Conservation (phyloP, 768 basidiomycete genomes). For the Mycena albidolilacea region DNA sequence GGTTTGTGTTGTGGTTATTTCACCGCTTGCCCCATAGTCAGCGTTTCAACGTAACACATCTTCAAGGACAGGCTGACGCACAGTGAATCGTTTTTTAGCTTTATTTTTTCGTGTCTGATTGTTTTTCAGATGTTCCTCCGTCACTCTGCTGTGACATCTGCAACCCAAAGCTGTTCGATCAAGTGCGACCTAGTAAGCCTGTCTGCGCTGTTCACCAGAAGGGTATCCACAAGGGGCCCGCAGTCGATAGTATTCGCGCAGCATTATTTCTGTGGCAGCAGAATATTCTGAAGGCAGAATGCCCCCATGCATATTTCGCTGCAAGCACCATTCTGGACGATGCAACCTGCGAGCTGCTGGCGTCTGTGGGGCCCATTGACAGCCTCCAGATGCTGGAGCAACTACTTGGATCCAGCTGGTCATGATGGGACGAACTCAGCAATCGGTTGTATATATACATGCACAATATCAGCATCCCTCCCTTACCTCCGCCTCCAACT, state of each 20-base stretch:
- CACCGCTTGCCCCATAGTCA: too few relatives aligned
- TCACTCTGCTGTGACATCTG: background rate
- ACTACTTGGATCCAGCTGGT: conserved; percentile 8
- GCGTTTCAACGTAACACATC: too few relatives aligned
- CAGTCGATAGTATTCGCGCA: background rate
- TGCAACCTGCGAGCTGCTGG: conserved; percentile 11
- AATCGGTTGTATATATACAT: background rate
- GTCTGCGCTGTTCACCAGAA: background rate
- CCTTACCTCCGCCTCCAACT: background rate
- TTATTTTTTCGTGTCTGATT: background rate
- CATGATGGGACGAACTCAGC: conserved; percentile 11
- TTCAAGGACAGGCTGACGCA: too few relatives aligned
- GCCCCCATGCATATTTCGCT: background rate
- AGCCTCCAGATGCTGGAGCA: background rate
- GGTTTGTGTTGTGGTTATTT: too few relatives aligned
- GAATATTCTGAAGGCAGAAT: background rate
- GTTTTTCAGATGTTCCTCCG: background rate
- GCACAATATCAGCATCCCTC: background rate
- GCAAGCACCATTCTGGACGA: conserved; percentile 17
- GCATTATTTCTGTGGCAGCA: conserved; percentile 2
- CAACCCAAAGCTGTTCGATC: conserved; percentile 17
- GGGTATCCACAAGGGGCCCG: background rate
- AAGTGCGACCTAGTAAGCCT: conserved; percentile 2
- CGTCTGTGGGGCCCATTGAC: conserved; percentile 2
- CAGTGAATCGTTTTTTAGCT: background rate